Evolutionary conservation across 306 rosid species (phyloP), one percentile per base, ranked within the genome.

Genomic region (Cicer bijugum): DNA sequence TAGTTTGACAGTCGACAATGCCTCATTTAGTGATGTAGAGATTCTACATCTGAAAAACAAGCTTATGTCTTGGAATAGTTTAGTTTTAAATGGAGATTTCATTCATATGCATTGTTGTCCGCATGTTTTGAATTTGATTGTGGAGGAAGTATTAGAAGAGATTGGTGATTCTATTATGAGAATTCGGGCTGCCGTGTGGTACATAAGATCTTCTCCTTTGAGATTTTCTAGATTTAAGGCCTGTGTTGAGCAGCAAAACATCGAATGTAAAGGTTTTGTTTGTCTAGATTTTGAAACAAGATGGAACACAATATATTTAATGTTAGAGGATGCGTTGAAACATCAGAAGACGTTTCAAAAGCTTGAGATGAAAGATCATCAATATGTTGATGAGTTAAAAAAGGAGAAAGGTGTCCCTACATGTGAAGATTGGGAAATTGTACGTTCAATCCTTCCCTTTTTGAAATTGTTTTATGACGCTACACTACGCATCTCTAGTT

Each of bases 81-180:
- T 69, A 69, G 74, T 69, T 50, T 16, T 69, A 61, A 69, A 69
- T 5, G 61, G 74, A 50, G 74, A 69, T 12, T 50, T 14, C 48
- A 50, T 37, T 69, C 74, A 69, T 51, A 35, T 69, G 61, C 20
- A 4, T 15, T 50, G 35, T 9, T 69, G 16, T 50, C 1, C 74
- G 0, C 42, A 69, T 69, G 6, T 50, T 50, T 35, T 69, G 48
- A 69, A 35, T 12, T n/a, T 48, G 58, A 69, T 69, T 14, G 46
- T 69, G 61, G 51, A 48, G 20, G 74, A 69, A 42, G 42, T 47
- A 14, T 35, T 69, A 50, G 5, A 50, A 0, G 61, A 50, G 14
- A 15, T 69, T 48, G 61, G 51, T 69, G 61, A 69, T 5, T 50
- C 74, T 50, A 48, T 69, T 50, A 40, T 14, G 46, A 69, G 74